Conservation (phyloP, 345 rosid species). For the Salix dunnii region DNA sequence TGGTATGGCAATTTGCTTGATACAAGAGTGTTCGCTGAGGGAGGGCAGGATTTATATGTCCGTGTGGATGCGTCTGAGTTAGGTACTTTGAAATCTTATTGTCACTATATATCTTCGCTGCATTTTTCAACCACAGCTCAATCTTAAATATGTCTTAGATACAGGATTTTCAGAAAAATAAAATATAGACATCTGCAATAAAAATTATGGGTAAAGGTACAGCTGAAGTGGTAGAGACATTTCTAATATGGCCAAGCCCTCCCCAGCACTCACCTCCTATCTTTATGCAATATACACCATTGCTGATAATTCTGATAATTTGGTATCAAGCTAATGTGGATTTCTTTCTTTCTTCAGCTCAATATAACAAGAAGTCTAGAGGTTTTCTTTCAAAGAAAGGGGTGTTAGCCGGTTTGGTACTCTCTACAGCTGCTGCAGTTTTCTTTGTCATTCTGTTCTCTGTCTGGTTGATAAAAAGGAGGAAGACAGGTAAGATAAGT, state of each 20-base stretch:
- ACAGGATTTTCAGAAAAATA: too few relatives aligned
- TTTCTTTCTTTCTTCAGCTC: constrained; percentile 2
- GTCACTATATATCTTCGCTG: too few relatives aligned
- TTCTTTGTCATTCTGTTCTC: not conserved
- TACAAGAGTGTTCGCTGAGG: not conserved
- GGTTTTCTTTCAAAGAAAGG: not conserved
- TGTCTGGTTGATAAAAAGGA: constrained; percentile 1
- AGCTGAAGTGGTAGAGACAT: too few relatives aligned
- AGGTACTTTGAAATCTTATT: constrained; percentile 1
- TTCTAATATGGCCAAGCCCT: too few relatives aligned
- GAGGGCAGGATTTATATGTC: constrained; percentile 3
- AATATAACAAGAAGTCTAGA: not conserved
- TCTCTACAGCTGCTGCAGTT: not conserved
- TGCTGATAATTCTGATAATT: too few relatives aligned
- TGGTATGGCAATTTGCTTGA: constrained; percentile 27
- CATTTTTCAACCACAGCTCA: too few relatives aligned
- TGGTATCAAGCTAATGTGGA: too few relatives aligned
- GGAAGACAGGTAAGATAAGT: not conserved
- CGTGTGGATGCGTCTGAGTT: constrained; percentile 17
- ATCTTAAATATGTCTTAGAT: too few relatives aligned
- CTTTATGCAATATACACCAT: too few relatives aligned
- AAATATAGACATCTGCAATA: too few relatives aligned
- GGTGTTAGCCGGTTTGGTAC: not conserved
- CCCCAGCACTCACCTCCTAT: too few relatives aligned
- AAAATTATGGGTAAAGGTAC: too few relatives aligned